A percentile compares a stretch with the other conserved stretches of the same genome.
These are phyloP conservation scores for Botrytis porri DNA, from an alignment of 2,329 filamentous ascomycete species.

Conservation along the genomic window DNA sequence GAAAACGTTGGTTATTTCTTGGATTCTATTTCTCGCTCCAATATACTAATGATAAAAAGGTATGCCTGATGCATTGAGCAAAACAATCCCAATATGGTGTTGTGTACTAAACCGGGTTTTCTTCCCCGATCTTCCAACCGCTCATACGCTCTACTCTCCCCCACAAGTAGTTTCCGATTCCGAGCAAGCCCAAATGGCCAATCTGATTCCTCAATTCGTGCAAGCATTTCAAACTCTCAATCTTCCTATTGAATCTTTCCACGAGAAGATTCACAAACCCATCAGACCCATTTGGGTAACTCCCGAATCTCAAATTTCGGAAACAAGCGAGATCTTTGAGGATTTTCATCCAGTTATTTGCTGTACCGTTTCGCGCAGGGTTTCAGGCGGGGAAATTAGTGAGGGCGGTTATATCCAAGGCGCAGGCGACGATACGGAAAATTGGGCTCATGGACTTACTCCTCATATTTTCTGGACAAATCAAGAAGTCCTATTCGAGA, in stretches of 20 bases:
- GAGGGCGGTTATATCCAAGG: conserved; percentile 86
- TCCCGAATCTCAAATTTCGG: conserved; percentile 55
- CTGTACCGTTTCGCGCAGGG: conserved; percentile 77
- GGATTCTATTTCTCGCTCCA: not conserved
- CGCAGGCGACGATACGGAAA: conserved; percentile 90
- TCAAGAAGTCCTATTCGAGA: conserved; percentile 54
- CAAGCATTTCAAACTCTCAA: conserved; percentile 54
- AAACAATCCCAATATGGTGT: conserved; percentile 93
- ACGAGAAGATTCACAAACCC: conserved; percentile 62
- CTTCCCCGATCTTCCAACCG: conserved; percentile 56
- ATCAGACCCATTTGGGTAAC: conserved; percentile 79
- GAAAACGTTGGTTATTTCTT: conserved; percentile 61
- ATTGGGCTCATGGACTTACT: conserved; percentile 82
- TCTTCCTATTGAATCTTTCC: conserved; percentile 55
- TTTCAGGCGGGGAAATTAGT: conserved; percentile 64
- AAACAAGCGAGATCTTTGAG: conserved; percentile 46
- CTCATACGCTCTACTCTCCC: conserved; percentile 64
- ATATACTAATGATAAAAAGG: conserved; percentile 43
- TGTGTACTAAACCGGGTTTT: conserved; percentile 77
- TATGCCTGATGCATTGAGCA: conserved; percentile 92
- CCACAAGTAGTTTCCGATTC: conserved; percentile 69
- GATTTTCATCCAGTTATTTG: conserved; percentile 73
- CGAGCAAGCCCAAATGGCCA: conserved; percentile 72
- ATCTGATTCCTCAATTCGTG: conserved; percentile 55
- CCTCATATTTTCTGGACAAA: conserved; percentile 78